Conservation (phyloP, 2,329 filamentous ascomycete species). For the Zasmidium citrigriseum region DNA sequence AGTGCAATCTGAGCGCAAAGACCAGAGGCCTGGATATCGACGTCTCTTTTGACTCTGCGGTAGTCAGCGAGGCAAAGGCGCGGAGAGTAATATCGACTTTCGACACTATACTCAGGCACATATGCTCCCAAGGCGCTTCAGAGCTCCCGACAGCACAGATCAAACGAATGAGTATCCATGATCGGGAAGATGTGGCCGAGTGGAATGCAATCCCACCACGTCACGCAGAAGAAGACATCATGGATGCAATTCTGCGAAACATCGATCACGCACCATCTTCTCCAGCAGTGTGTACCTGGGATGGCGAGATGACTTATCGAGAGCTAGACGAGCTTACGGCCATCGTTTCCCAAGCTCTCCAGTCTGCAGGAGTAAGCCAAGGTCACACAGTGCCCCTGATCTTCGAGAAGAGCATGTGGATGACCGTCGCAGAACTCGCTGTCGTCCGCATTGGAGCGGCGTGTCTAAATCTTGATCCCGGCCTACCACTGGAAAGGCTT, state of each 20-base stretch:
- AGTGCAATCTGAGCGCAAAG: background rate
- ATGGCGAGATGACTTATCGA: slow-evolving; percentile 29
- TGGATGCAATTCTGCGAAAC: slow-evolving; percentile 7
- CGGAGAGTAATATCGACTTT: background rate
- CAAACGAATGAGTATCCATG: background rate
- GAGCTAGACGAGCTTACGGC: slow-evolving; percentile 25
- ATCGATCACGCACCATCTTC: background rate
- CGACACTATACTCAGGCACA: background rate
- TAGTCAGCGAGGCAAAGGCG: background rate
- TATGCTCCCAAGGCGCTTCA: background rate
- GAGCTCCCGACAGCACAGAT: background rate
- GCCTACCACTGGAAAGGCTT: slow-evolving; percentile 27
- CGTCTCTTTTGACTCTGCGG: background rate
- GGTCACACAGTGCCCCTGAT: slow-evolving; percentile 22
- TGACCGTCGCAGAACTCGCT: slow-evolving; percentile 27
- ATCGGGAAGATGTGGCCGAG: background rate
- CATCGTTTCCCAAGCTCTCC: slow-evolving; percentile 4
- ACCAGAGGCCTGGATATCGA: background rate
- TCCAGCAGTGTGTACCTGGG: slow-evolving; percentile 24
- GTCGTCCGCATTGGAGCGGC: slow-evolving; percentile 33
- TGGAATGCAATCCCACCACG: background rate
- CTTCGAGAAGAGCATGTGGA: slow-evolving; percentile 33
- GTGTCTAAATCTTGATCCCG: slow-evolving; percentile 30
- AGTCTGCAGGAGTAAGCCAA: slow-evolving; percentile 9
- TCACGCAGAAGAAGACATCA: background rate